Percentiles rank a stretch among this genome's conserved stretches.
Evolutionary conservation across 306 rosid genomes (phyloP).

Genomic region (Calophaca sinica): DNA sequence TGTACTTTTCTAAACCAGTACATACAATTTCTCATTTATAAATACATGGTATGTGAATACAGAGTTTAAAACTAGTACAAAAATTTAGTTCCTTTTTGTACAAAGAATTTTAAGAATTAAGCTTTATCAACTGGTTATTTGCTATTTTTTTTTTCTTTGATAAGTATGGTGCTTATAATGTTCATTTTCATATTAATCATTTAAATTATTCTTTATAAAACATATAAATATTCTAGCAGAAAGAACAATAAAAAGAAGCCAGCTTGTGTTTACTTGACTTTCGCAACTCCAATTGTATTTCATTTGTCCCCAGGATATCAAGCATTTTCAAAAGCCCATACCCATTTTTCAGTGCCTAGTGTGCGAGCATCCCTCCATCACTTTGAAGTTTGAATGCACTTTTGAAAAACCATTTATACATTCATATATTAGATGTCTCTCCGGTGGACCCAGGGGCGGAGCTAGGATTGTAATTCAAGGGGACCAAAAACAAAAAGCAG

Average conservation of each 20-base stretch:
- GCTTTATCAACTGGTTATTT: neutral
- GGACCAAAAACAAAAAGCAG: too few relatives aligned
- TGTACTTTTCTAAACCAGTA: neutral
- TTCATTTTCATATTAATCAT: neutral
- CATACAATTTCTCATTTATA: neutral
- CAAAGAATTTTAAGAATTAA: neutral
- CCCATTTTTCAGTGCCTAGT: neutral
- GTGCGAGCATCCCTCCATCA: neutral
- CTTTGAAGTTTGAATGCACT: neutral
- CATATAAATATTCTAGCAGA: too few relatives aligned
- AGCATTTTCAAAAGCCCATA: neutral
- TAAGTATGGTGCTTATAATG: neutral
- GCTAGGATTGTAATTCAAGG: too few relatives aligned
- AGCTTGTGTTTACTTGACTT: slow-evolving; percentile 33
- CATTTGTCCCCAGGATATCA: neutral
- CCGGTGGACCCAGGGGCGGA: neutral
- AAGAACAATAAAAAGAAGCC: neutral
- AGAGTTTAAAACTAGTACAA: neutral
- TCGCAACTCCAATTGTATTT: slow-evolving; percentile 39
- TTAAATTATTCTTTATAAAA: neutral
- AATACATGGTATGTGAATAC: neutral
- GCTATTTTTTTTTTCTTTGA: neutral
- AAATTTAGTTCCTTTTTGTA: neutral
- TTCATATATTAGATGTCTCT: neutral
- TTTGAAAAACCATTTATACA: neutral